Percentiles rank a stretch among this genome's conserved stretches.
Conservation (phyloP, 768 basidiomycete genomes). For the Phylloporus sp. region DNA sequence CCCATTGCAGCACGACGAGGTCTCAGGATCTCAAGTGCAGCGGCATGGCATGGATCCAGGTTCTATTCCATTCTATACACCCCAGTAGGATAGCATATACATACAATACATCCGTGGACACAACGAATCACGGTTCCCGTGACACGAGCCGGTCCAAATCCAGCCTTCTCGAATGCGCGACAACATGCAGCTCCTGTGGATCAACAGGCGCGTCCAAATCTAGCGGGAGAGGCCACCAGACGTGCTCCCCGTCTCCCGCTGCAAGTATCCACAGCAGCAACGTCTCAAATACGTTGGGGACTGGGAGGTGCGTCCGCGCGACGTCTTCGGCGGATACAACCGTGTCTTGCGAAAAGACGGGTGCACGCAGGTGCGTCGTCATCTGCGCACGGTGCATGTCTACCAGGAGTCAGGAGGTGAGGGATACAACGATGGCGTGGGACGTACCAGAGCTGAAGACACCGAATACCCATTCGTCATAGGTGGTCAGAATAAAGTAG, state of each 20-base stretch:
- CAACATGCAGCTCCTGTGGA: neutral
- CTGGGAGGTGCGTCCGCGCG: neutral
- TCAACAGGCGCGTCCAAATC: neutral
- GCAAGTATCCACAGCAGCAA: slow-evolving; percentile 12
- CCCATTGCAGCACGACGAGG: no score
- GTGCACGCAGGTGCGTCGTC: slow-evolving; percentile 8
- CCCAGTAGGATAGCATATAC: neutral
- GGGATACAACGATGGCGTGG: no score
- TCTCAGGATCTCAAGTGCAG: neutral
- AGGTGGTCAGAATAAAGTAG: slow-evolving; percentile 15
- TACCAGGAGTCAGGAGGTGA: no score
- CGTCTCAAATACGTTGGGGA: slow-evolving; percentile 11
- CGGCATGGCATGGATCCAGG: neutral
- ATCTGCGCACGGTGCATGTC: slow-evolving; percentile 6
- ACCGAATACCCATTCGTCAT: slow-evolving; percentile 17
- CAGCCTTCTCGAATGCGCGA: neutral
- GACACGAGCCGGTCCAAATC: neutral
- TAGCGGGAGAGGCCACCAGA: neutral
- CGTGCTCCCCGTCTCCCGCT: neutral
- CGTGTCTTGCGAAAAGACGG: slow-evolving; percentile 7
- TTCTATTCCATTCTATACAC: neutral
- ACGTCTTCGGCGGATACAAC: neutral
- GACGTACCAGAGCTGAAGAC: slow-evolving; percentile 7
- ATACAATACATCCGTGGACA: neutral
- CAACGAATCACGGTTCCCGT: neutral